phyloP scores from a whole-genome alignment of 192 early-diverging fungal species.

The Gonapodya prolifera region DNA sequence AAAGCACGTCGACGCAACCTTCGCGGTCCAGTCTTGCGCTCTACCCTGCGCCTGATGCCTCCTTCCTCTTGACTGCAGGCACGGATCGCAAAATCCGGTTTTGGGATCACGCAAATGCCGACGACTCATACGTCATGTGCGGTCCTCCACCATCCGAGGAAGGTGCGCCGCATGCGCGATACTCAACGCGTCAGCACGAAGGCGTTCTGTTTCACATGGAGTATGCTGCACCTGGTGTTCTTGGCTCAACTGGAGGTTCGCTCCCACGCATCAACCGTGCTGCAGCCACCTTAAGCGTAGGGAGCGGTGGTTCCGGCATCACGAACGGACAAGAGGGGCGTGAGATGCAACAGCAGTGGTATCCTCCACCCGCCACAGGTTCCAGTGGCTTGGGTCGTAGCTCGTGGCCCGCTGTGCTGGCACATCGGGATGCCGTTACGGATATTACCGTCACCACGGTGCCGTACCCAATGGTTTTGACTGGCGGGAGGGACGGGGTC shows the following conservation, averaged over 20 bases:
- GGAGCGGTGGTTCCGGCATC: background rate
- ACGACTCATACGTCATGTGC: conserved; percentile 60
- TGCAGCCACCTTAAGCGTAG: background rate
- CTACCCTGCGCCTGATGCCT: conserved; percentile 32
- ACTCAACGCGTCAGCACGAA: conserved; percentile 46
- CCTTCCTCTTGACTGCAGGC: conserved; percentile 63
- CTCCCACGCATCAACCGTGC: background rate
- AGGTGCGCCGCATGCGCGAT: conserved; percentile 56
- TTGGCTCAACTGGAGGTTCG: conserved; percentile 10
- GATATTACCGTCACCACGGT: conserved; percentile 51
- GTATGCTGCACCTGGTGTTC: conserved; percentile 23
- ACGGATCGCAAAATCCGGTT: conserved; percentile 79
- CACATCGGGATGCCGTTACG: conserved; percentile 63
- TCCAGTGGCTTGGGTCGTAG: conserved; percentile 7
- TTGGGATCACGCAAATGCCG: conserved; percentile 58
- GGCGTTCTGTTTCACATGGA: conserved; percentile 41
- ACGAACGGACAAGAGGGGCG: conserved; percentile 11
- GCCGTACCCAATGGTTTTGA: conserved; percentile 65
- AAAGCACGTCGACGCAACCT: too few relatives aligned
- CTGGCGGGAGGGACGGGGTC: conserved; percentile 61
- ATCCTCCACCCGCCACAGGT: conserved; percentile 21
- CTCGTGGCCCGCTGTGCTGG: conserved; percentile 20
- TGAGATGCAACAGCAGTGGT: background rate
- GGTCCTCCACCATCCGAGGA: too few relatives aligned
- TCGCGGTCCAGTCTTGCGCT: too few relatives aligned